Evolutionary conservation across 805 yeast species (phyloP), one percentile per base, ranked within the genome.

Genomic region (Peterozyma xylosa): DNA sequence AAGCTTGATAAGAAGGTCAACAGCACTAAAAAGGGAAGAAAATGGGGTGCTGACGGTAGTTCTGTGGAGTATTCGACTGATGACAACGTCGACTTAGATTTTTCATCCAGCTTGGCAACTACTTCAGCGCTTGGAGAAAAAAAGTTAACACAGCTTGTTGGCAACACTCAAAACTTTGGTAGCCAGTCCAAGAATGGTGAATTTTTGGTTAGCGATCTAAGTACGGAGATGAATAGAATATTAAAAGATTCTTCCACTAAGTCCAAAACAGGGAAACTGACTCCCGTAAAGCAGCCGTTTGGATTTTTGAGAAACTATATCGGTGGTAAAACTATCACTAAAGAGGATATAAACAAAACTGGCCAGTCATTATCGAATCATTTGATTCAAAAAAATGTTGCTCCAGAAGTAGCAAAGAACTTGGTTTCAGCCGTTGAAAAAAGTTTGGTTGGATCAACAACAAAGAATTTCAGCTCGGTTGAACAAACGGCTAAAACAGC

Each of bases 371-470:
- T 93, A 63, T 74, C 78, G 43, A 84, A 86, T 46, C 95, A 87
- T 53, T 68, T 91, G 44, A 76, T 93, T 48, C 71, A 82, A 49
- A 91, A 90, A 54, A 91, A 91, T 55, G 93, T 91, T 30, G 93
- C 97, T 3, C 93, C 95, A 10, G 86, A 84, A 46, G 95, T 89
- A 2, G 93, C 98, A 0, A 78, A 71, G 35, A 73, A 76, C 38
- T 71, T 91, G 39, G 77, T 87, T 37, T 73, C 77, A 13, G 81
- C 80, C 46, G 88, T 93, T 34, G 81, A 80, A 44, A 71, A 72
- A 49, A 82, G 80, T 45, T 62, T 93, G 38, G 67, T 80, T 2
- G 95, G 93, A 1, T 77, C 86, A 11, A 83, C 80, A 42, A 82
- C 87, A 0, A 78, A 76, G 37, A 76, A 68, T 48, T 84, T 88